Evolutionary conservation across 345 rosid species (phyloP), one percentile per base, ranked within the genome.

Genomic region (Zanthoxylum bungeanum): DNA sequence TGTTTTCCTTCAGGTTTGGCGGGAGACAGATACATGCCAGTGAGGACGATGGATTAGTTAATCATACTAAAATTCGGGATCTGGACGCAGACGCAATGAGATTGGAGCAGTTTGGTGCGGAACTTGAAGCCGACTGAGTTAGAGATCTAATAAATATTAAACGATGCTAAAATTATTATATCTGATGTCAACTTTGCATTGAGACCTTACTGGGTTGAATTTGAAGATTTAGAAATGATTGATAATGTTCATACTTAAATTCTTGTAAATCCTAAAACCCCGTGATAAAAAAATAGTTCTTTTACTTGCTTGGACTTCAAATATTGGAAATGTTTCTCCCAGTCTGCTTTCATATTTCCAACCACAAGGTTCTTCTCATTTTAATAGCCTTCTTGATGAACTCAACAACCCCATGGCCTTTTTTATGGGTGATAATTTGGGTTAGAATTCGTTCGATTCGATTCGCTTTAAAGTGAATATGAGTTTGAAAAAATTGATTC

Each of bases 81-180:
- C 69, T 72, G 31, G 90, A 85, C 0, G 89, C 69, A 51, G 99
- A 93, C 71, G 85, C 88, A 0, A 74, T 68, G 11, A 81, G 96
- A 62, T 68, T 96, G 70, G 95, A 93, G 61, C 88, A 88, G 77
- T 96, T 91, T 80, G 93, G 96, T 46, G 91, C 96, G 53, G 99
- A 93, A 73, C 96, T 96, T 12, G 98, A 96, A 82, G 91, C 89
- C 7, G 93, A 89, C 7, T 87, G 81, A 86, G 79, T 5, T 25
- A 14, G 30, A n/a, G n/a, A 40, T 11, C 1, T 4, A 28, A n/a
- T 52, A 34, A 31, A n/a, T n/a, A n/a, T n/a, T 7, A 5, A 16
- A 28, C 7, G 0, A 0, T 42, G 40, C 27, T 21, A 39, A 9
- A 12, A 47, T 34, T 31, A 66, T 11, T 52, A 16, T 9, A 17